Base-by-base conservation (phyloP, 2,329 filamentous ascomycete genomes). In the Ceratocystis huliohia region DNA sequence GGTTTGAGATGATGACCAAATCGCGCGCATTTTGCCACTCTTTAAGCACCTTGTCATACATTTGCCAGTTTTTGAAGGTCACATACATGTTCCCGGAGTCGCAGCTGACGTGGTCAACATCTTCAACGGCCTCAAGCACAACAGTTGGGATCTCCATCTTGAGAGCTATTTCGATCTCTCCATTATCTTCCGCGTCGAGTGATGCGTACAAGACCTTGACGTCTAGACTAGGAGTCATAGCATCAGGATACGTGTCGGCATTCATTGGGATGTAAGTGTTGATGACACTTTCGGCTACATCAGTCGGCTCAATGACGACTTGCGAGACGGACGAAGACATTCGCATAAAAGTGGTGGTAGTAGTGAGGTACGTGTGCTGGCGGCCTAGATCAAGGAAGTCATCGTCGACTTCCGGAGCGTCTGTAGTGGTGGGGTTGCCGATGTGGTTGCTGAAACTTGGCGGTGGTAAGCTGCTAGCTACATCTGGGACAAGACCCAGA, bases 1-100 rank as follows among this genome's bases (percentile, higher is more conserved):
- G 74, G 70, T 77, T 78, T 15, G 77, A 79, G 68, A 79, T 73
- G 63, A 79, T 69, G 50, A 78, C 71, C 46, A 79, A 70, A n/a
- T 68, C 67, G 50, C 68, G 64, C 1, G 69, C 66, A 0, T 56
- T 50, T 33, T 64, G 53, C 71, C 71, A 72, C 57, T 68, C 56
- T 20, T 61, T 53, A 8, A 71, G 65, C 22, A 70, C 69, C 62
- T 71, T 61, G n/a, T 41, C 20, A 48, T 71, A 71, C 30, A 66
- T 65, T 1, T 64, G 66, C 20, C 56, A n/a, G 56, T 64, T 67
- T 46, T 56, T 63, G 56, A 72, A 72, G 33, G 67, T 64, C 5
- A 71, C 69, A n/a, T 69, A 67, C 15, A 72, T 65, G 28, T 64
- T 64, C 17, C 68, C 67, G 4, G 69, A 61, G 53, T 50, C 25